Evolutionary conservation across 176 grass and related monocot genomes (phyloP), one percentile per base, ranked within the genome.

Genomic region (Oryza longistaminata): DNA sequence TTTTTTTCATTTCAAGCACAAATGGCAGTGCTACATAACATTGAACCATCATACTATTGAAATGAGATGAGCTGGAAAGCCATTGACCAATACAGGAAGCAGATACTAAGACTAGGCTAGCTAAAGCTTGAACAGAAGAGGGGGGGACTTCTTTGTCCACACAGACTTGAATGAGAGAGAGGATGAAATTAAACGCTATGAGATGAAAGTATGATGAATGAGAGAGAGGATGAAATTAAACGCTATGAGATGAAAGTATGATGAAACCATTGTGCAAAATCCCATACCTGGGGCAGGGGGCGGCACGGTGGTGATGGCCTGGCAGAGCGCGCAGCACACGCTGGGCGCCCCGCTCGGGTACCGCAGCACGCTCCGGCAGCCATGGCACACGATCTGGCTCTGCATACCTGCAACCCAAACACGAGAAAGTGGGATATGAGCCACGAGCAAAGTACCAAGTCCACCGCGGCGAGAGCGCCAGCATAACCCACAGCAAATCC

Each of bases 321-420:
- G 90, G 73, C 95, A 98, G 15, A 95, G 53, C 44, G 91, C 89
- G 83, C 95, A 95, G 76, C 93, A 95, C 65, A 98, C 91, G 72
- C 87, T 92, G 45, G 87, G 88, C 22, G 95, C 93, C 34, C 93
- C 95, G 21, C 81, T 83, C 55, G 91, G 89, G 85, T 95, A 95
- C 70, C 88, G 73, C 24, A 98, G 90, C 3, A 95, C 50, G 70
- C 70, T 90, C 83, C 91, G 84, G 64, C 95, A 98, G 0, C 87
- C 89, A 21, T 86, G 90, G 83, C 95, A 98, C 58, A 98, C 91
- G 83, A 98, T 86, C 82, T 98, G 95, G 93, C 82, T 92, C 87
- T 94, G 87, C 70, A 93, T 82, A 79, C 85, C 95, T 88, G 89
- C 19, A 65, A 84, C 13, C 42, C 9, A 61, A 81, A 3, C 14